Percentiles rank a stretch among this genome's conserved stretches.
Evolutionary conservation across 306 rosid species (phyloP).

Genomic region (Myrica gale): DNA sequence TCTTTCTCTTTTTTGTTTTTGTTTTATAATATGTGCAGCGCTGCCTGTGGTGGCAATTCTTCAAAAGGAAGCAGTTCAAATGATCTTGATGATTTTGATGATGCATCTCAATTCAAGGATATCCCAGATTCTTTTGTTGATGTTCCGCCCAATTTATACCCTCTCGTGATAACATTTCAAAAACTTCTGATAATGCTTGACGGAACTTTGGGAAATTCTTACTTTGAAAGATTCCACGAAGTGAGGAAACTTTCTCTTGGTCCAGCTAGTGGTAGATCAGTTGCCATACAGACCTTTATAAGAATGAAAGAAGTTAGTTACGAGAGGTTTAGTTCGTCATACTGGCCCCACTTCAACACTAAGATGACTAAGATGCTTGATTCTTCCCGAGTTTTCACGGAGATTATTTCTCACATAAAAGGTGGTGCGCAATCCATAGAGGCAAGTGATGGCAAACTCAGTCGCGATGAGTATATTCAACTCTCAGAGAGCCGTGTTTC

Average conservation of each 20-base stretch:
- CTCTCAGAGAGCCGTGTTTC: conserved; percentile 47
- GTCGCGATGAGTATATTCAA: conserved; percentile 44
- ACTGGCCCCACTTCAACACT: conserved; percentile 70
- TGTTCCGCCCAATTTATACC: conserved; percentile 49
- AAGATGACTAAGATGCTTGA: conserved; percentile 56
- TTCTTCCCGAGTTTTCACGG: conserved; percentile 58
- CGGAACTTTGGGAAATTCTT: conserved; percentile 64
- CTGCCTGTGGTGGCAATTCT: conserved; percentile 34
- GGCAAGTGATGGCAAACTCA: conserved; percentile 41
- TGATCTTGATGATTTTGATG: conserved; percentile 46
- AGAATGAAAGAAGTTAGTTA: conserved; percentile 64
- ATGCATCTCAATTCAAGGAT: conserved; percentile 45
- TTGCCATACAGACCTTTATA: conserved; percentile 49
- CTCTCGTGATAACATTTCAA: conserved; percentile 77
- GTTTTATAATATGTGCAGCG: conserved; percentile 32
- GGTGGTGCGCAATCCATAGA: conserved; percentile 50
- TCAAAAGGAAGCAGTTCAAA: conserved; percentile 18
- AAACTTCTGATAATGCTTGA: conserved; percentile 86
- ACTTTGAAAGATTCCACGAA: conserved; percentile 57
- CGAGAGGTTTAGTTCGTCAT: conserved; percentile 54
- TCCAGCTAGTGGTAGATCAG: conserved; percentile 38
- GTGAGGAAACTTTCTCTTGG: conserved; percentile 11
- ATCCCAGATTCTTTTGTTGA: conserved; percentile 55
- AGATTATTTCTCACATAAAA: conserved; percentile 73
- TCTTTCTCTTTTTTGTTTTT: neutral